phyloP scores from a whole-genome alignment of 2,329 filamentous ascomycete genomes.

The Talaromyces rugulosus region DNA sequence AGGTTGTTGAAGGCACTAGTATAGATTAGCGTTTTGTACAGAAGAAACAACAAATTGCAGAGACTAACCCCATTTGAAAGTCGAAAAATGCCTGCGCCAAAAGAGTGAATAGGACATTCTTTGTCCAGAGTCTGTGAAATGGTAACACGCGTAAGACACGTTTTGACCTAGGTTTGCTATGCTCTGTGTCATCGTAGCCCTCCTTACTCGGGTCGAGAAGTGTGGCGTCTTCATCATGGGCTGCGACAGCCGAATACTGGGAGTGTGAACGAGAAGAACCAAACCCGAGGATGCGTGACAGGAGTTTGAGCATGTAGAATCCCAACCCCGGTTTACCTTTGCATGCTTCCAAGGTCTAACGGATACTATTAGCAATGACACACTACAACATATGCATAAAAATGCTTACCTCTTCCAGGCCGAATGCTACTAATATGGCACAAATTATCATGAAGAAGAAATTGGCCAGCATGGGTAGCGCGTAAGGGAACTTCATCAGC shows the following conservation, averaged over 20 bases:
- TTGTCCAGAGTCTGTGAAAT: conserved; percentile 51
- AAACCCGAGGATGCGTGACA: conserved; percentile 22
- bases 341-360: conserved; percentile 47
- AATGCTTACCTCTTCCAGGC: conserved; percentile 56
- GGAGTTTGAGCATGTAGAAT: conserved; percentile 24
- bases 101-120: conserved; percentile 54
- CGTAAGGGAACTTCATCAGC: conserved; percentile 62
- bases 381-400: neutral
- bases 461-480: conserved; percentile 64
- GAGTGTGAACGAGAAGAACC: conserved; percentile 28
- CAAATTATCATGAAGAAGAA: conserved; percentile 55
- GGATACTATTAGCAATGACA: neutral
- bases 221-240: conserved; percentile 29
- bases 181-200: conserved; percentile 34
- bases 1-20: conserved; percentile 69
- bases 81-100: conserved; percentile 66
- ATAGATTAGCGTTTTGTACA: neutral
- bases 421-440: conserved; percentile 55
- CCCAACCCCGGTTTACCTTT: conserved; percentile 46
- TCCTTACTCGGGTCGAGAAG: conserved; percentile 28
- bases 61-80: conserved; percentile 57
- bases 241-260: conserved; percentile 29
- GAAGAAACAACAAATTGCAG: neutral
- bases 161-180: conserved; percentile 28
- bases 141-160: conserved; percentile 41